Conservation (phyloP, 441 rosid genomes). For the Gossypium schwendimanii region DNA sequence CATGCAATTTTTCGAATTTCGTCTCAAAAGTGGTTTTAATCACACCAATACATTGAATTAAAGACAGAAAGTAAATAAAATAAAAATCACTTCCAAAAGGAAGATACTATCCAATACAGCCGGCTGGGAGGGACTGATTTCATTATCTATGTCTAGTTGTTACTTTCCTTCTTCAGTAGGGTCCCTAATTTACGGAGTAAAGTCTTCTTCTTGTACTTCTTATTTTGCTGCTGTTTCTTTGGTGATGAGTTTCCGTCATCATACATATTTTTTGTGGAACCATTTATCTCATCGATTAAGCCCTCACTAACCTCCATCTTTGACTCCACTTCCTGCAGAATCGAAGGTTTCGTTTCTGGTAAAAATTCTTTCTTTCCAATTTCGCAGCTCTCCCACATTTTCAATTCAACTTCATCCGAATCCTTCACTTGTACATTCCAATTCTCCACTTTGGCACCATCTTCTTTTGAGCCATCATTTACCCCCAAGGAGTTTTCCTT, state of each 20-base stretch:
- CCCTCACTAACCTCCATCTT: conserved; percentile 50
- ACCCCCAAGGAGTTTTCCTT: conserved; percentile 26
- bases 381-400: conserved; percentile 97
- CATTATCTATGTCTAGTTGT: conserved; percentile 50
- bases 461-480: conserved; percentile 1
- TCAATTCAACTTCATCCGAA: conserved; percentile 61
- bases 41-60: too few relatives aligned
- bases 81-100: conserved; percentile 25
- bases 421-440: conserved; percentile 48
- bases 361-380: conserved; percentile 71
- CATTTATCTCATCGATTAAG: conserved; percentile 46
- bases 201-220: conserved; percentile 65
- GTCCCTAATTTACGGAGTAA: conserved; percentile 73
- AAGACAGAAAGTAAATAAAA: too few relatives aligned
- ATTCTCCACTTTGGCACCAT: conserved; percentile 26
- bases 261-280: conserved; percentile 43
- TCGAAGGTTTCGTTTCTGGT: conserved; percentile 45
- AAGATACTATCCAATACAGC: conserved; percentile 27
- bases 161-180: conserved; percentile 68
- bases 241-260: conserved; percentile 49
- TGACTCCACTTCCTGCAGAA: conserved; percentile 58
- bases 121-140: conserved; percentile 17
- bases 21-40: too few relatives aligned
- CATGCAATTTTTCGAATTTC: too few relatives aligned
- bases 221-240: conserved; percentile 49